Conservation (phyloP, 2,329 filamentous ascomycete genomes). For the Fusarium sp. region DNA sequence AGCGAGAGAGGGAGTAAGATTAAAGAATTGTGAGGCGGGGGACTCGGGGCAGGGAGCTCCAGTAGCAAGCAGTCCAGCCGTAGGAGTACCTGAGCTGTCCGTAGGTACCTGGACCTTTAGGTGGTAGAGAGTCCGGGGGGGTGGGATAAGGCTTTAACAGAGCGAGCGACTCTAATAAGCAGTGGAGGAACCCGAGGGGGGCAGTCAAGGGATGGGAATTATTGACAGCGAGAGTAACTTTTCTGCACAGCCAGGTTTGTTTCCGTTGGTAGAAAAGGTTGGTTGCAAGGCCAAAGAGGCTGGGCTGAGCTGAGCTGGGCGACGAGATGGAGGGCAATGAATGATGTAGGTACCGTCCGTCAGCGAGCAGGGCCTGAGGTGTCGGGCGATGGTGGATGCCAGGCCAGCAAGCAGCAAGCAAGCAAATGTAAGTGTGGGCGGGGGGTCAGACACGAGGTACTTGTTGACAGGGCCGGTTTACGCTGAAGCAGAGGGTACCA, state of each 20-base stretch:
- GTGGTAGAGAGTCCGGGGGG: conserved; percentile 9
- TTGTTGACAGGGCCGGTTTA: conserved; percentile 3
- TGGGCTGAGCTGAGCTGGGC: neutral
- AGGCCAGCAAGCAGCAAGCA: conserved; percentile 9
- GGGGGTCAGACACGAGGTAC: conserved; percentile 7
- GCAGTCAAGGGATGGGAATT: neutral
- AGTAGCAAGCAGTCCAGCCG: conserved; percentile 20
- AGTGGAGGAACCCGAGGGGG: neutral
- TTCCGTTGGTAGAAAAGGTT: neutral
- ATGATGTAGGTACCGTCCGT: neutral
- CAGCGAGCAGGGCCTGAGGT: neutral
- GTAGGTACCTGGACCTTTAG: neutral
- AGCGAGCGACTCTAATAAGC: conserved; percentile 7
- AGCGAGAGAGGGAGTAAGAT: conserved; percentile 34
- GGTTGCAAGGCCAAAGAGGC: conserved; percentile 5
- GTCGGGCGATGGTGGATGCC: neutral
- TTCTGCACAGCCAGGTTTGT: neutral
- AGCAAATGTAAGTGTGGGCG: conserved; percentile 6
- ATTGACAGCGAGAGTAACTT: neutral
- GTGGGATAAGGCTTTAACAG: neutral
- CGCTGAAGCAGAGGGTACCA: conserved; percentile 23
- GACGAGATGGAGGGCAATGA: neutral
- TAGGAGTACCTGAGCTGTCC: neutral
- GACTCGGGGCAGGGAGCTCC: conserved; percentile 29
- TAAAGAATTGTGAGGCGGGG: conserved; percentile 36